Base-by-base conservation (phyloP, 2,329 filamentous ascomycete genomes). In the Coleophoma eucalyptorum region DNA sequence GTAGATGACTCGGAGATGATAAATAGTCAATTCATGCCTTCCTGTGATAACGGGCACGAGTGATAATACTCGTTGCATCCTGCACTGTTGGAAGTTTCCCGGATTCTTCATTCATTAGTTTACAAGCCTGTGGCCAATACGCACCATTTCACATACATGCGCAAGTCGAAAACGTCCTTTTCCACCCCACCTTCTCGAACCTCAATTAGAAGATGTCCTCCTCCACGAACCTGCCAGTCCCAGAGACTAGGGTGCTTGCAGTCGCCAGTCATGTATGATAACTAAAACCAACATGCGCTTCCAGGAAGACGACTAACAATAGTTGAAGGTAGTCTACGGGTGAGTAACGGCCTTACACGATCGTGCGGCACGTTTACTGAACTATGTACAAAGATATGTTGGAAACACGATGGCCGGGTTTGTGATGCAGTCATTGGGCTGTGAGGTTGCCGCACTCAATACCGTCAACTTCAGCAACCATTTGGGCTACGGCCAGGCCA, bases 381-480 rank as follows among this genome's bases (percentile, higher is more conserved):
- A 50, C 16, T 19, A 35, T 47, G 15, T 11, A 38, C 16, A 56
- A 68, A 96, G 94, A 67, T 93, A 97, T 79, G 94, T 99, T 59
- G 94, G 94, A 47, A 99, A 99, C 69, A 96, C 93, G 64, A 96
- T 99, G 77, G 92, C 92, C 40, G 91, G 91, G 1, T 95, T 96
- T 65, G 90, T 92, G 58, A 87, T 99, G 79, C 93, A 99, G 69
- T 87, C 89, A 1, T 74, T 99, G 46, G 94, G 94, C 44, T 97
- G 91, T 65, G 93, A 99, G 63, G 93, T 97, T 6, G 88, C 91
- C 8, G 90, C 91, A 2, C 79, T 99, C 62, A 97, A 99, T 68
- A 99, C 94, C 0, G 94, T 99, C 6, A 89, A 99, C 63, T 99
- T 97, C 74, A 97, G 91, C 69, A 99, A 99, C 64, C 94, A 99